Conservation (phyloP, 306 rosid genomes). For the Hippophae rhamnoides region DNA sequence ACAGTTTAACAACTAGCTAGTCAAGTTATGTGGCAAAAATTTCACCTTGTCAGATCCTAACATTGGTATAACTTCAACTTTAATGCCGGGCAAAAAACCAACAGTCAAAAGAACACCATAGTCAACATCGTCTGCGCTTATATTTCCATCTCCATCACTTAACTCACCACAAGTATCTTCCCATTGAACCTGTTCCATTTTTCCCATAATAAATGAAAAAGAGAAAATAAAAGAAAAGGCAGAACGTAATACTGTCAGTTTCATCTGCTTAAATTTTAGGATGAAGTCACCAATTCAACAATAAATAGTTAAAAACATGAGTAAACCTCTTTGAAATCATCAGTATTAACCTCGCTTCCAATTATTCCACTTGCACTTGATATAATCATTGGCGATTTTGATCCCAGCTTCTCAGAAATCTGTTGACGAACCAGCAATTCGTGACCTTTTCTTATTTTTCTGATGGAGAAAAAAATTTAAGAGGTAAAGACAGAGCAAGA, state of each 20-base stretch:
- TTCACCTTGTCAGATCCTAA: slow-evolving; percentile 27
- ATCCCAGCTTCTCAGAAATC: slow-evolving; percentile 40
- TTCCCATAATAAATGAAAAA: too few relatives aligned
- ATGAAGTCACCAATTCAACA: neutral
- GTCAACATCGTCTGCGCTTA: slow-evolving; percentile 15
- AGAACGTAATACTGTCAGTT: neutral
- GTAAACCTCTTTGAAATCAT: slow-evolving; percentile 59
- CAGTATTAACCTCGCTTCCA: slow-evolving; percentile 48
- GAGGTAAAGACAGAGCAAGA: neutral
- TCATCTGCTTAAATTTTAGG: neutral
- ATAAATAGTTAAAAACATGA: neutral
- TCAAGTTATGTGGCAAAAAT: neutral
- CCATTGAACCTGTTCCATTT: slow-evolving; percentile 27
- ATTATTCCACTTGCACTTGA: slow-evolving; percentile 45
- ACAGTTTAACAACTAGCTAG: neutral
- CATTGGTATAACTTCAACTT: slow-evolving; percentile 57
- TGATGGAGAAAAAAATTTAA: neutral
- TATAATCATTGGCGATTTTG: slow-evolving; percentile 36
- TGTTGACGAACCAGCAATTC: slow-evolving; percentile 6
- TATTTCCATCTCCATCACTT: slow-evolving; percentile 10
- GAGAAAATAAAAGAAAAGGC: neutral
- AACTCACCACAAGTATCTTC: slow-evolving; percentile 12
- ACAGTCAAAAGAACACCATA: slow-evolving; percentile 54
- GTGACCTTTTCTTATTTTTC: neutral
- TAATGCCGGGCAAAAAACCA: slow-evolving; percentile 64